Conservation (phyloP, 768 basidiomycete genomes). For the Tylopilus plumbeoviolaceoides region DNA sequence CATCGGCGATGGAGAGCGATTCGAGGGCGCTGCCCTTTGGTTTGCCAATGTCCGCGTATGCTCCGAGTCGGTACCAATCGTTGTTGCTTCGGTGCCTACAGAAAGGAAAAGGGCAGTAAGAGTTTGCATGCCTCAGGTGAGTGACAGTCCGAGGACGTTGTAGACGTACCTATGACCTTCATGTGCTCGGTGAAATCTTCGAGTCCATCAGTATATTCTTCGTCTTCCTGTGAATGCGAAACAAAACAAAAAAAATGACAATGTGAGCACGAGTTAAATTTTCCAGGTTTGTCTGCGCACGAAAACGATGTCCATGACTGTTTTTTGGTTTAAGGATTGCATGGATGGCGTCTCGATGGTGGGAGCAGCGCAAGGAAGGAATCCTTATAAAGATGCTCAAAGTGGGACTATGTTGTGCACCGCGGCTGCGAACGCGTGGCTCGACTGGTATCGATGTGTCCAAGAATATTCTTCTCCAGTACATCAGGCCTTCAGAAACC, state of each 20-base stretch:
- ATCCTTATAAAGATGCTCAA: neutral
- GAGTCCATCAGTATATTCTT: too few relatives aligned
- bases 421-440: slow-evolving; percentile 4
- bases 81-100: slow-evolving; percentile 4
- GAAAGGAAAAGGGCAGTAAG: neutral
- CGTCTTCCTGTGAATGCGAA: too few relatives aligned
- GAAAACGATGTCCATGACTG: too few relatives aligned
- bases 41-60: slow-evolving; percentile 18
- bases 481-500: slow-evolving; percentile 2
- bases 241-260: too few relatives aligned
- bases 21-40: slow-evolving; percentile 5
- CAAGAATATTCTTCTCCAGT: slow-evolving; percentile 3
- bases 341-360: too few relatives aligned
- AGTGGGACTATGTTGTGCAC: neutral
- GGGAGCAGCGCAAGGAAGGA: slow-evolving; percentile 3
- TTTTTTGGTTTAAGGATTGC: too few relatives aligned
- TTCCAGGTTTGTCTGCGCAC: too few relatives aligned
- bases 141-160: too few relatives aligned
- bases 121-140: too few relatives aligned
- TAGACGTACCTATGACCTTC: too few relatives aligned
- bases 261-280: too few relatives aligned
- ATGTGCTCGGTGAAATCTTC: too few relatives aligned
- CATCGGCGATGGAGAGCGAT: slow-evolving; percentile 22
- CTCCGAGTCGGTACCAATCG: slow-evolving; percentile 4
- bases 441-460: slow-evolving; percentile 3